phyloP scores from a whole-genome alignment of 331 rosid genomes.

The Cucumis variabilis region DNA sequence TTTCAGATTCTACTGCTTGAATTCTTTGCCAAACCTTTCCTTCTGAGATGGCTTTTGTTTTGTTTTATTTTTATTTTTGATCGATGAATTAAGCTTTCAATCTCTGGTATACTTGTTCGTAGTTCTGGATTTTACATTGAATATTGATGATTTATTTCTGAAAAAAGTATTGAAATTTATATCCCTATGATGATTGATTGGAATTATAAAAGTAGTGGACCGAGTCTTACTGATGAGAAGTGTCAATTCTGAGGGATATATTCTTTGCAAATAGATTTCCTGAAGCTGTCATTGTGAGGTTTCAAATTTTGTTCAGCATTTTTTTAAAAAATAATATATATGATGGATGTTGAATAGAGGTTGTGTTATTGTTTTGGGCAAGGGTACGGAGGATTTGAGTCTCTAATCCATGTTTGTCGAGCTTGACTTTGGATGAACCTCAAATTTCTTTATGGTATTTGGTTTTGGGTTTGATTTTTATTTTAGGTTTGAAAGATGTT shows the following conservation, averaged over 20 bases:
- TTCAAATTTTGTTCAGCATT: background rate
- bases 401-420: no score
- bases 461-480: no score
- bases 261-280: background rate
- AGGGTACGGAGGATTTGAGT: no score
- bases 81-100: background rate
- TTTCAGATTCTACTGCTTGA: background rate
- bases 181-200: conserved; percentile 39
- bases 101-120: background rate
- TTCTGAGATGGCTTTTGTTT: background rate
- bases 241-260: conserved; percentile 28
- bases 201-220: conserved; percentile 31
- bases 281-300: no score
- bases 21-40: background rate
- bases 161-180: background rate
- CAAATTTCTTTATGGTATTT: no score
- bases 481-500: no score
- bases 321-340: no score
- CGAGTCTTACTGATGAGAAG: background rate
- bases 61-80: background rate
- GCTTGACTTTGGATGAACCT: no score
- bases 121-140: background rate
- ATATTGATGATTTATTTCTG: background rate
- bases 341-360: no score
- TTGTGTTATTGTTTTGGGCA: background rate